These are phyloP conservation scores for Ichthyophthirius multifiliis DNA, from an alignment of 169 alveolate species.

Conservation along the genomic window DNA sequence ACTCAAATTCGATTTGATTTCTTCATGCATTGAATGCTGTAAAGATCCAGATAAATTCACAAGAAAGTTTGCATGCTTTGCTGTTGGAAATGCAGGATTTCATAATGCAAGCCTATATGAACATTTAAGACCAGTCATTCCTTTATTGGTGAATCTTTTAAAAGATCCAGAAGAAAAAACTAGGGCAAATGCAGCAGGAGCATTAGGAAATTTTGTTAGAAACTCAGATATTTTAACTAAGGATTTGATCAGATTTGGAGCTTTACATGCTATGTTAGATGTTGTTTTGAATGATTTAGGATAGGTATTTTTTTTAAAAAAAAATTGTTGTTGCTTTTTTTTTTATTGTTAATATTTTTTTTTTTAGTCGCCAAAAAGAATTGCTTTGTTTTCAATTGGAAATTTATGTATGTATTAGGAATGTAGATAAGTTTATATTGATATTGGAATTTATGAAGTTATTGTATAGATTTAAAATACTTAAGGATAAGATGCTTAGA, in stretches of 20 bases:
- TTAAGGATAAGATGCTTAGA: constrained; percentile 52
- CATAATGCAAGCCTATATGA: constrained; percentile 83
- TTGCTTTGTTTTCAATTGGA: constrained; percentile 88
- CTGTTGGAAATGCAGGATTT: constrained; percentile 91
- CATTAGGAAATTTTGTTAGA: constrained; percentile 90
- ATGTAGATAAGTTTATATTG: constrained; percentile 76
- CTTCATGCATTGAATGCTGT: constrained; percentile 84
- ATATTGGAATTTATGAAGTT: constrained; percentile 65
- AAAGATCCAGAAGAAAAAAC: constrained; percentile 89
- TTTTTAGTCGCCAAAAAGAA: constrained; percentile 72
- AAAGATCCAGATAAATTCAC: constrained; percentile 84
- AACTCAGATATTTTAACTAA: constrained; percentile 76
- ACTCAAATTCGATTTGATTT: constrained; percentile 68
- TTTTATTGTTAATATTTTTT: not conserved
- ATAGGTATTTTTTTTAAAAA: constrained; percentile 32
- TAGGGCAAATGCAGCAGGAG: constrained; percentile 93
- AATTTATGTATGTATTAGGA: constrained; percentile 82
- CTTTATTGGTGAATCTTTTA: constrained; percentile 80
- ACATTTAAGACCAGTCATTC: constrained; percentile 83
- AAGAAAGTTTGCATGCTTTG: constrained; percentile 91
- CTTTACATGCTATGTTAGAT: constrained; percentile 71
- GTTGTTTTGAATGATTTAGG: constrained; percentile 76
- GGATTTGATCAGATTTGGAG: constrained; percentile 79
- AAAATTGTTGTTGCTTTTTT: not conserved
- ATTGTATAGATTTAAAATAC: constrained; percentile 53